Evolutionary conservation across 139 green algal genomes (phyloP), one percentile per base, ranked within the genome.

Genomic region (Volvox reticuliferus): DNA sequence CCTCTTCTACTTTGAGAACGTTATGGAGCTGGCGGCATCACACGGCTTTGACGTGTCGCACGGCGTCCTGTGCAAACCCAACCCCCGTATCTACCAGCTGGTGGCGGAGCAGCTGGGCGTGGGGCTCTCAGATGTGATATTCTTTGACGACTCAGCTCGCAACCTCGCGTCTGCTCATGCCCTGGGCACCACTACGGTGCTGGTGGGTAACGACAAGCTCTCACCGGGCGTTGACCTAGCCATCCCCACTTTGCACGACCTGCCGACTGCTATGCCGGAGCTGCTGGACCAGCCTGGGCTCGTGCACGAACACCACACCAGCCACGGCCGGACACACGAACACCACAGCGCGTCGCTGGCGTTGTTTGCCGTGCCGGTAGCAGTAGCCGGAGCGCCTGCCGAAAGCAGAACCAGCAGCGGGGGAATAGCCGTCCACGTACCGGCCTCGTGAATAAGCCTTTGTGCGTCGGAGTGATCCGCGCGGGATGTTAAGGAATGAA

Each of bases 61-160:
- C 73, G 91, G 94, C 0, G 93, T 98, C 12, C 67, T 98, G 18
- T 98, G 96, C 95, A 98, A 98, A 91, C 96, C 96, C 35, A 91
- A 93, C 50, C 83, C 69, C 44, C 82, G 93, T 79, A 93, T 92
- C 2, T 96, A 96, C 61, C 75, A 96, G 55, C 86, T 97, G 26
- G 94, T 96, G 17, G 81, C 97, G 30, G 61, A 95, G 67, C 35
- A 92, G 65, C 92, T 96, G 13, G 94, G 92, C 32, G 88, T 87
- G 20, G 37, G 65, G 12, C 30, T 94, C 14, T 73, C 61, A 1
- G 89, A 93, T 24, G 95, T 93, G 6, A 87, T 97, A 3, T 99
- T 97, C 81, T 93, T 98, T 21, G 97, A 99, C 86, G 97, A 99
- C 93, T 96, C 89, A 67, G 81, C 93, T 0, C 94, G 96, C 35